These are phyloP conservation scores for Eruca vesicaria DNA, from an alignment of 441 rosid species.

Conservation along the genomic window DNA sequence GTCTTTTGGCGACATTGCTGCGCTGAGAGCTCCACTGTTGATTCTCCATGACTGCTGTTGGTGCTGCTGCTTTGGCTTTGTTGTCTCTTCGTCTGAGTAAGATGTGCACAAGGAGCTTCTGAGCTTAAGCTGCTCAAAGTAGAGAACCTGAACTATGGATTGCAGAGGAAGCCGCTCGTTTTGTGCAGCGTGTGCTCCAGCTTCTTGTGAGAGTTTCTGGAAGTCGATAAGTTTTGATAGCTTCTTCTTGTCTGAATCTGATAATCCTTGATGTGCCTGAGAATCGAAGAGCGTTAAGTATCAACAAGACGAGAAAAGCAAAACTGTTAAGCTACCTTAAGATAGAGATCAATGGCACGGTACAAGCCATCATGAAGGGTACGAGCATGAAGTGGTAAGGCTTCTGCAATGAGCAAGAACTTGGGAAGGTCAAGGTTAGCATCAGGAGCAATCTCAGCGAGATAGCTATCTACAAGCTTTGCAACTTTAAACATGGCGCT, in stretches of 20 bases:
- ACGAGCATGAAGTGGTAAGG: slow-evolving; percentile 88
- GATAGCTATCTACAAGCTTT: slow-evolving; percentile 88
- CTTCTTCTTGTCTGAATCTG: slow-evolving; percentile 83
- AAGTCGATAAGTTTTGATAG: slow-evolving; percentile 81
- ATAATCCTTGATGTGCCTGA: slow-evolving; percentile 76
- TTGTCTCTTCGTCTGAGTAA: slow-evolving; percentile 67
- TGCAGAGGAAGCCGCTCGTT: slow-evolving; percentile 97
- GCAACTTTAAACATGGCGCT: slow-evolving; percentile 78
- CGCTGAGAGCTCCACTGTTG: slow-evolving; percentile 96
- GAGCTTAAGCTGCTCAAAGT: slow-evolving; percentile 92
- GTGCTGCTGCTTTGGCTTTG: slow-evolving; percentile 65
- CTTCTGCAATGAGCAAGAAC: slow-evolving; percentile 85
- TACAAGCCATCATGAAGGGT: slow-evolving; percentile 89
- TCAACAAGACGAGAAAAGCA: neutral
- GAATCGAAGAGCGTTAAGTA: neutral
- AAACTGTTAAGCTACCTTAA: slow-evolving; percentile 52
- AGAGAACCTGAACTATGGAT: slow-evolving; percentile 94
- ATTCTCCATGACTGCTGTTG: slow-evolving; percentile 75
- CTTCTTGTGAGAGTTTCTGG: slow-evolving; percentile 97
- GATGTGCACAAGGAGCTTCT: slow-evolving; percentile 72
- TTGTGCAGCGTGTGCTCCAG: slow-evolving; percentile 96
- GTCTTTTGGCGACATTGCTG: slow-evolving; percentile 96
- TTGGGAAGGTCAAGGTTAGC: slow-evolving; percentile 86
- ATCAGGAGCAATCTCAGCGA: slow-evolving; percentile 95
- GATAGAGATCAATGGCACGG: slow-evolving; percentile 89